Conservation (phyloP, 805 yeast genomes). For the Ogataea zsoltii region DNA sequence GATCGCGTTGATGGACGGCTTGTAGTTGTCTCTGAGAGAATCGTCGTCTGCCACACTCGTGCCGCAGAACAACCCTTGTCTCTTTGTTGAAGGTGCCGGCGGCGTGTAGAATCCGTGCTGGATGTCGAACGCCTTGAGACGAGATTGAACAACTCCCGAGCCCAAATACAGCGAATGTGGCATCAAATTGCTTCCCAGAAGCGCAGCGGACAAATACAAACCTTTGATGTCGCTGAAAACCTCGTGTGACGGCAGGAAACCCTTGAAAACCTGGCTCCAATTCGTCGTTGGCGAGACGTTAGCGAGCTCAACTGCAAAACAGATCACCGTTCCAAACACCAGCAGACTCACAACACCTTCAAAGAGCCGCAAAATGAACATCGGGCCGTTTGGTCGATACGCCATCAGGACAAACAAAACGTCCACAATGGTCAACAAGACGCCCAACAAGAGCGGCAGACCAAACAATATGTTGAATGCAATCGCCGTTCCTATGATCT, state of each 20-base stretch:
- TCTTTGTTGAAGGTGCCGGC: slow-evolving; percentile 28
- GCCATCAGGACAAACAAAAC: slow-evolving; percentile 85
- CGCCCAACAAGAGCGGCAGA: slow-evolving; percentile 82
- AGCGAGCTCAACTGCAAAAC: slow-evolving; percentile 77
- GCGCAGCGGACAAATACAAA: slow-evolving; percentile 76
- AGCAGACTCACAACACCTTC: slow-evolving; percentile 79
- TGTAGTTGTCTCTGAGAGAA: slow-evolving; percentile 35
- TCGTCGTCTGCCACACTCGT: slow-evolving; percentile 27
- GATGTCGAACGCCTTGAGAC: slow-evolving; percentile 76
- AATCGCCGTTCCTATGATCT: slow-evolving; percentile 97
- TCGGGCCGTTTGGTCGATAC: slow-evolving; percentile 80
- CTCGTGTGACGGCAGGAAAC: slow-evolving; percentile 58
- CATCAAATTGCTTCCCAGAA: slow-evolving; percentile 93
- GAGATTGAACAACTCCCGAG: slow-evolving; percentile 83
- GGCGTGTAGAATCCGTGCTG: slow-evolving; percentile 58
- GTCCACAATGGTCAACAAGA: slow-evolving; percentile 79
- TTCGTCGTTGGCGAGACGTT: slow-evolving; percentile 60
- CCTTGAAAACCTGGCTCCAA: slow-evolving; percentile 62
- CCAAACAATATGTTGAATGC: slow-evolving; percentile 81
- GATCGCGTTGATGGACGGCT: slow-evolving; percentile 81
- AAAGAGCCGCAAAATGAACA: slow-evolving; percentile 73
- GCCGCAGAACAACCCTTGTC: slow-evolving; percentile 35
- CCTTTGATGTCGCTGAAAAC: slow-evolving; percentile 60
- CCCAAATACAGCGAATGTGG: slow-evolving; percentile 90
- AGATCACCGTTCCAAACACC: slow-evolving; percentile 79